phyloP scores from a whole-genome alignment of 1,284 basidiomycete species.

The Tetrapyrgos nigripes region DNA sequence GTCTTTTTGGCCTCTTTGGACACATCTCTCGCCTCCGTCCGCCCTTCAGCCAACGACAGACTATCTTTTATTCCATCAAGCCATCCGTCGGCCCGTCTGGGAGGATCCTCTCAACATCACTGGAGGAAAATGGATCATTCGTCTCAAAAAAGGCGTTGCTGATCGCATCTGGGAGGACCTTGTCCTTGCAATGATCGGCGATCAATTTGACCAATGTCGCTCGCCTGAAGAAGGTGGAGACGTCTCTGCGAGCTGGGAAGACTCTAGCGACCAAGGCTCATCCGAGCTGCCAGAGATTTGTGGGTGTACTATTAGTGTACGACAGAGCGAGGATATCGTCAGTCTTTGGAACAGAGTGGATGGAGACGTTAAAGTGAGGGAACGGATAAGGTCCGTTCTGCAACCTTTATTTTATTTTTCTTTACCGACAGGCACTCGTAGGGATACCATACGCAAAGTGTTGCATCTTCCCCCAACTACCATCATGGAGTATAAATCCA shows the following conservation, averaged over 20 bases:
- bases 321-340: slow-evolving; percentile 84
- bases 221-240: slow-evolving; percentile 35
- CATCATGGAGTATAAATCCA: slow-evolving; percentile 86
- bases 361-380: slow-evolving; percentile 67
- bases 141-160: slow-evolving; percentile 81
- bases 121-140: slow-evolving; percentile 94
- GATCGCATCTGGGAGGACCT: slow-evolving; percentile 87
- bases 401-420: background rate
- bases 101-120: slow-evolving; percentile 86
- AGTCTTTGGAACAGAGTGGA: slow-evolving; percentile 82
- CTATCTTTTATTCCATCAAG: slow-evolving; percentile 85
- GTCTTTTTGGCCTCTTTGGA: slow-evolving; percentile 86
- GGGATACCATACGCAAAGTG: slow-evolving; percentile 72
- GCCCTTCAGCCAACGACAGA: slow-evolving; percentile 80
- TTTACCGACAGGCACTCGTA: slow-evolving; percentile 30
- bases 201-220: slow-evolving; percentile 75
- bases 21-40: slow-evolving; percentile 79
- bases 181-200: slow-evolving; percentile 78
- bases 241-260: slow-evolving; percentile 38
- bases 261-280: slow-evolving; percentile 42
- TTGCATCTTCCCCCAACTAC: slow-evolving; percentile 73
- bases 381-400: slow-evolving; percentile 71
- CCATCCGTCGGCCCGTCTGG: slow-evolving; percentile 86
- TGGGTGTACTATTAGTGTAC: slow-evolving; percentile 84
- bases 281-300: slow-evolving; percentile 83